Conservation (phyloP, 495 filamentous ascomycete species). For the Penicillium antarcticum region DNA sequence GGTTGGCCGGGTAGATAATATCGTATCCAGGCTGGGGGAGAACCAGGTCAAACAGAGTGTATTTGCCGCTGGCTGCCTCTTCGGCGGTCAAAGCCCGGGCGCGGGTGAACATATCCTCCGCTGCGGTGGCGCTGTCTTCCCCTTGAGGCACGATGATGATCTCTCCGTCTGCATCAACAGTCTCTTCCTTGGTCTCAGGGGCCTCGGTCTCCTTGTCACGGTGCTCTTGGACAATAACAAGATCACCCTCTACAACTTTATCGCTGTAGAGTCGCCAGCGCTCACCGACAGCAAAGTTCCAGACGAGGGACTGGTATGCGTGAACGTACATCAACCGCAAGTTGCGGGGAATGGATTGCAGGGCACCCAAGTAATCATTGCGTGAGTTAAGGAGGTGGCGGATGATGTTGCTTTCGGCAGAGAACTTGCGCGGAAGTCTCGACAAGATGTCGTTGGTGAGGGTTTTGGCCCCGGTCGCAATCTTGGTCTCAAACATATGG, state of each 20-base stretch:
- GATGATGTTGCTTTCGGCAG: conserved; percentile 74
- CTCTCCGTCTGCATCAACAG: conserved; percentile 68
- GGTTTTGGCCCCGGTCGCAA: conserved; percentile 19
- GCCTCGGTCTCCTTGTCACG: conserved; percentile 34
- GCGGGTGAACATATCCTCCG: conserved; percentile 63
- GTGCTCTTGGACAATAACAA: conserved; percentile 67
- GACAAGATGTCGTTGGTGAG: conserved; percentile 55
- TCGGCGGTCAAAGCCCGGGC: conserved; percentile 71
- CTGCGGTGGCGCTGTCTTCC: conserved; percentile 51
- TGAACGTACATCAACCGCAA: conserved; percentile 93
- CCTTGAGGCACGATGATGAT: conserved; percentile 57
- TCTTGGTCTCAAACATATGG: conserved; percentile 58
- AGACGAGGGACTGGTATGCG: conserved; percentile 90
- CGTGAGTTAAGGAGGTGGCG: conserved; percentile 56
- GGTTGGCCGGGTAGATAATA: conserved; percentile 78
- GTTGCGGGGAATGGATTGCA: conserved; percentile 71
- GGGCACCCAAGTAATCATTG: conserved; percentile 72
- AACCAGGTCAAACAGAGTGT: conserved; percentile 86
- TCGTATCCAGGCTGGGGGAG: conserved; percentile 91
- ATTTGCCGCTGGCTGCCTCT: conserved; percentile 77
- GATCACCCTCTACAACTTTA: conserved; percentile 77
- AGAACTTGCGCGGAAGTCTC: conserved; percentile 74
- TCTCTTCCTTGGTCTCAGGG: conserved; percentile 14
- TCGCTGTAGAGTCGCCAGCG: conserved; percentile 71
- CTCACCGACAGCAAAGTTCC: conserved; percentile 79